These are phyloP conservation scores for Cryptococcus wingfieldii DNA, from an alignment of 1,284 basidiomycete species.

Conservation along the genomic window DNA sequence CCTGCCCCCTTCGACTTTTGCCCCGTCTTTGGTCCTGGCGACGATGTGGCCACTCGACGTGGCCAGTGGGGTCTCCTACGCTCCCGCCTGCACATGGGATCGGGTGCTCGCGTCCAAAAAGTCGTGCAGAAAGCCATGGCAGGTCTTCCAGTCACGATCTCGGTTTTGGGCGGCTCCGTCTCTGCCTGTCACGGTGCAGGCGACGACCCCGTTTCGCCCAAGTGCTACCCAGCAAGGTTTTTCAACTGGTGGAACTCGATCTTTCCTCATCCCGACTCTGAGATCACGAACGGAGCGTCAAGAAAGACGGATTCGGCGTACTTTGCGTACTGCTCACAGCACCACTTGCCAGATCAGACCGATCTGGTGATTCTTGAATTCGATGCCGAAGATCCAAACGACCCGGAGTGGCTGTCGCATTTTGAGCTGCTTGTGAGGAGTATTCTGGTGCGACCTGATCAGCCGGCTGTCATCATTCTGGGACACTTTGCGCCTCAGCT, in stretches of 20 bases:
- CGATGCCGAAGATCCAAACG: conserved; percentile 76
- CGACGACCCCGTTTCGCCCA: conserved; percentile 76
- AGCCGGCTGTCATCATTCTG: conserved; percentile 82
- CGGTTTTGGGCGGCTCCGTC: conserved; percentile 79
- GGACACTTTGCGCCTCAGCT: conserved; percentile 87
- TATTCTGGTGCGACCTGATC: conserved; percentile 76
- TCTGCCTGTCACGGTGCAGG: conserved; percentile 91
- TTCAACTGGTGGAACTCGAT: conserved; percentile 93
- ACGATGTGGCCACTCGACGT: conserved; percentile 71
- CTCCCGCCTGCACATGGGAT: conserved; percentile 73
- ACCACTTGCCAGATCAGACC: conserved; percentile 84
- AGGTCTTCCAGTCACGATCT: conserved; percentile 84
- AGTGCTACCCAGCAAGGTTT: conserved; percentile 85
- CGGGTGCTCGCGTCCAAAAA: conserved; percentile 72
- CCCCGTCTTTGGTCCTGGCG: conserved; percentile 74
- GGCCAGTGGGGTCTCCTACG: conserved; percentile 69
- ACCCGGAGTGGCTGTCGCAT: conserved; percentile 66
- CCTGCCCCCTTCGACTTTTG: conserved; percentile 84
- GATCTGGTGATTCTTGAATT: conserved; percentile 92
- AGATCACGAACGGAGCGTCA: conserved; percentile 93
- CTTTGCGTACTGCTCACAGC: conserved; percentile 83
- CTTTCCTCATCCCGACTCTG: conserved; percentile 89
- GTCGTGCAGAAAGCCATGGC: conserved; percentile 79
- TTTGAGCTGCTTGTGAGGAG: conserved; percentile 88
- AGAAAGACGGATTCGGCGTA: conserved; percentile 83